Evolutionary conservation across 2,329 filamentous ascomycete species (phyloP).

Genomic region (Cercospora zeae-maydis): DNA sequence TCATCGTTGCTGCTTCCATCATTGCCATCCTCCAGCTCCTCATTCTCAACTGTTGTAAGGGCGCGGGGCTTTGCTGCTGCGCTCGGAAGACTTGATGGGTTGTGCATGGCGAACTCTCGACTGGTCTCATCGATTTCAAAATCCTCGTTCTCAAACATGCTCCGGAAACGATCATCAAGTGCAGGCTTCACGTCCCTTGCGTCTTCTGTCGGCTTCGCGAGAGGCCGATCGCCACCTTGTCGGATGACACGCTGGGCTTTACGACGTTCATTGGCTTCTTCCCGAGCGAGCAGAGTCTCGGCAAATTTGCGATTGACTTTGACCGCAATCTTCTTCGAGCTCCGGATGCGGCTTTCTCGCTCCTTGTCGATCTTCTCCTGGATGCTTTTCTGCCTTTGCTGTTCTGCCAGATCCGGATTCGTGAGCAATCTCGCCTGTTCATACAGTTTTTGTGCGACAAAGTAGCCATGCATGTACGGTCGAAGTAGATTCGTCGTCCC

Average conservation of each 20-base stretch:
- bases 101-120: constrained; percentile 80
- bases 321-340: constrained; percentile 81
- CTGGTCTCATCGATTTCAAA: constrained; percentile 89
- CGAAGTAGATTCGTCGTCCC: constrained; percentile 85
- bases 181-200: constrained; percentile 47
- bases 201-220: constrained; percentile 49
- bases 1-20: constrained; percentile 34
- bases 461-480: constrained; percentile 99
- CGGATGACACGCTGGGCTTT: constrained; percentile 51
- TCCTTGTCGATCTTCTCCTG: constrained; percentile 97
- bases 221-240: constrained; percentile 55
- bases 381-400: constrained; percentile 84
- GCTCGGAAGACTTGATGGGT: constrained; percentile 68
- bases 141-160: constrained; percentile 87
- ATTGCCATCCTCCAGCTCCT: constrained; percentile 48
- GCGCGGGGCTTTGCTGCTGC: constrained; percentile 44
- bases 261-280: constrained; percentile 60
- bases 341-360: constrained; percentile 87
- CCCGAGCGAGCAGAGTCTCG: constrained; percentile 62
- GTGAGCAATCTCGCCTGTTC: constrained; percentile 90
- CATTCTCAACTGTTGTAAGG: constrained; percentile 59
- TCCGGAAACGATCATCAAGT: constrained; percentile 79
- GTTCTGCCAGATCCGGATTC: constrained; percentile 90
- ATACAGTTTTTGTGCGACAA: constrained; percentile 90
- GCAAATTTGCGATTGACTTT: constrained; percentile 82